A percentile compares a stretch with the other conserved stretches of the same genome.
phyloP scores from a whole-genome alignment of 139 green algal genomes.

The Pseudopediastrum boryanum region DNA sequence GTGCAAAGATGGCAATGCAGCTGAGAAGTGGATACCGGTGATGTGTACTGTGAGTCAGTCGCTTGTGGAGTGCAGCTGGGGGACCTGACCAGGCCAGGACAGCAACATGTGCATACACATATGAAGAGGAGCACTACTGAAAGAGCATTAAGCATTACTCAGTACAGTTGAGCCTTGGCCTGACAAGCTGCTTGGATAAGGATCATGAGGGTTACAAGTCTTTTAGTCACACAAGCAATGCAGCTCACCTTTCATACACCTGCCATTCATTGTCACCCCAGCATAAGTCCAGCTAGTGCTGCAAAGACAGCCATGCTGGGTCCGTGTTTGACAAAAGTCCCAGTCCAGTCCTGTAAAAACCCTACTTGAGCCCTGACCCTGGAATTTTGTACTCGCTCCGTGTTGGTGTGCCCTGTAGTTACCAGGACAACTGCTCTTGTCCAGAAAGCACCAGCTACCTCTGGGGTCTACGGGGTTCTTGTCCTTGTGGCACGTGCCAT shows the following conservation, averaged over 20 bases:
- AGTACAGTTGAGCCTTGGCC: too few relatives aligned
- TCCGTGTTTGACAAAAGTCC: conserved; percentile 37
- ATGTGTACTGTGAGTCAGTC: too few relatives aligned
- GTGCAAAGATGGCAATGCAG: too few relatives aligned
- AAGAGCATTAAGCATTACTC: too few relatives aligned
- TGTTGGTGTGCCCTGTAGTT: conserved; percentile 32
- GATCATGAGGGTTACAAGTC: too few relatives aligned
- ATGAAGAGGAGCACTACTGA: too few relatives aligned
- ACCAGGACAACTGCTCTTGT: conserved; percentile 35
- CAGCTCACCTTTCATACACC: conserved; percentile 16
- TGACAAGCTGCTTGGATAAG: too few relatives aligned
- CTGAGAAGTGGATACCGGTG: too few relatives aligned
- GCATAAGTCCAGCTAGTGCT: conserved; percentile 40
- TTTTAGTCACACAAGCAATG: too few relatives aligned
- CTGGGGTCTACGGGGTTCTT: background rate
- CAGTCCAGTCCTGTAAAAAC: conserved; percentile 23
- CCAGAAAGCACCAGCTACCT: conserved; percentile 44
- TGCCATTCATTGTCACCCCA: conserved; percentile 31
- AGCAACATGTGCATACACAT: too few relatives aligned
- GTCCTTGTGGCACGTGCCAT: conserved; percentile 26
- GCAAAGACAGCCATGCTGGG: conserved; percentile 42
- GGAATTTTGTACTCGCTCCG: background rate
- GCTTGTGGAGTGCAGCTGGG: too few relatives aligned
- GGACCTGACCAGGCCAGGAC: too few relatives aligned
- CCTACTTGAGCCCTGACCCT: background rate